A percentile compares a stretch with the other conserved stretches of the same genome.
Evolutionary conservation across 352 stramenopile genomes (phyloP).

Genomic region (Nothophytophthora sp.): DNA sequence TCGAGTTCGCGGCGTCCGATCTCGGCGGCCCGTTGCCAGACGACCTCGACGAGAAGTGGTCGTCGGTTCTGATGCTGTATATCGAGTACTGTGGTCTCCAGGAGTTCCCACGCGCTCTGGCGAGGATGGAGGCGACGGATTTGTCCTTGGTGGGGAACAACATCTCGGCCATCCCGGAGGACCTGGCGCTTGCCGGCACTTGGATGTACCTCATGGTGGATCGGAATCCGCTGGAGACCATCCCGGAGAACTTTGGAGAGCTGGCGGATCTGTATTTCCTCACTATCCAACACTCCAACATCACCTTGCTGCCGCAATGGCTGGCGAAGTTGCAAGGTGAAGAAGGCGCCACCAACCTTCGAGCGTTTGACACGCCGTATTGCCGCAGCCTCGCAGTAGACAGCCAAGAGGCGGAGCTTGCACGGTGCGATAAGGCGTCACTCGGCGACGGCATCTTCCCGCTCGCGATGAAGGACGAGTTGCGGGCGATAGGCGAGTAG

Average conservation of each 20-base stretch:
- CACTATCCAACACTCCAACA: slow-evolving; percentile 15
- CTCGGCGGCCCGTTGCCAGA: slow-evolving; percentile 18
- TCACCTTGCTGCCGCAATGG: slow-evolving; percentile 15
- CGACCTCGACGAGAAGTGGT: slow-evolving; percentile 33
- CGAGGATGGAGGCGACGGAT: slow-evolving; percentile 27
- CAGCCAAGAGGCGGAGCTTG: not conserved
- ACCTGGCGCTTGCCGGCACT: slow-evolving; percentile 3
- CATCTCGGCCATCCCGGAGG: slow-evolving; percentile 30
- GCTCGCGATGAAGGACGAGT: slow-evolving; percentile 12
- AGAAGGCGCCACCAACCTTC: not conserved
- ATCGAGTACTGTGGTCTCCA: slow-evolving; percentile 39
- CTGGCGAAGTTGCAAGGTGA: slow-evolving; percentile 1
- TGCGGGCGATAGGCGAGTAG: slow-evolving; percentile 5
- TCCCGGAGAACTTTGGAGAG: slow-evolving; percentile 11
- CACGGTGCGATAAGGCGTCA: slow-evolving; percentile 3
- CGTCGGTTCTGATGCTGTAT: slow-evolving; percentile 32
- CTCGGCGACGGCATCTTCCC: slow-evolving; percentile 22
- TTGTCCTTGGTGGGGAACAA: slow-evolving; percentile 43
- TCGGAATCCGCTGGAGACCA: slow-evolving; percentile 21
- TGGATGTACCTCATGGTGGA: slow-evolving; percentile 46
- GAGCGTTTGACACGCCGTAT: slow-evolving; percentile 13
- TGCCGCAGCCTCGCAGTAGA: slow-evolving; percentile 1
- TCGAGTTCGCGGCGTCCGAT: slow-evolving; percentile 32
- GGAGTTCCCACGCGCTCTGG: slow-evolving; percentile 19
- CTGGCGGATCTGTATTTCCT: slow-evolving; percentile 8